A percentile compares a stretch with the other conserved stretches of the same genome.
phyloP scores from a whole-genome alignment of 2,329 filamentous ascomycete genomes.

The Alternaria arbusti region DNA sequence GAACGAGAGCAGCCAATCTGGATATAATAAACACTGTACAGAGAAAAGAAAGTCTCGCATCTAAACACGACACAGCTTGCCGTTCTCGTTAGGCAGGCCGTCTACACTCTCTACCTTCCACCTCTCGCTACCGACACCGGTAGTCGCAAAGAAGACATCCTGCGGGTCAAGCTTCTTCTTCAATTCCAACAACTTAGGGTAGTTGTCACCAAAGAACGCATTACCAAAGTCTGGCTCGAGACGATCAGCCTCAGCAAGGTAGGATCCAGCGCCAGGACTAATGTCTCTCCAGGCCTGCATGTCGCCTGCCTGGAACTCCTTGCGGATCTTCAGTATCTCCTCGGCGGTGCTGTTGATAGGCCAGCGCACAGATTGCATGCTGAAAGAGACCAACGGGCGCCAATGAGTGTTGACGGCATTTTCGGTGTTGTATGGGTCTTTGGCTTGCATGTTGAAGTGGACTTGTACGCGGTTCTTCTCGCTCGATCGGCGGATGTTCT shows the following conservation, averaged over 20 bases:
- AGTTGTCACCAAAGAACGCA: slow-evolving; percentile 43
- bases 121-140: slow-evolving; percentile 42
- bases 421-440: slow-evolving; percentile 35
- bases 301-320: slow-evolving; percentile 35
- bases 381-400: slow-evolving; percentile 32
- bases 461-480: slow-evolving; percentile 44
- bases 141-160: slow-evolving; percentile 44
- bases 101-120: slow-evolving; percentile 45
- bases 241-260: slow-evolving; percentile 42
- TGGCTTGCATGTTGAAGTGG: slow-evolving; percentile 46
- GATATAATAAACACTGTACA: not conserved
- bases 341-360: slow-evolving; percentile 36
- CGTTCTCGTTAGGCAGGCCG: slow-evolving; percentile 45
- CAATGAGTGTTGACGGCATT: slow-evolving; percentile 43
- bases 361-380: slow-evolving; percentile 44
- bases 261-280: slow-evolving; percentile 36
- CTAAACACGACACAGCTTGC: slow-evolving; percentile 41
- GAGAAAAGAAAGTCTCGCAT: not conserved
- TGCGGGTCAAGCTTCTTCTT: slow-evolving; percentile 44
- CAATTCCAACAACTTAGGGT: slow-evolving; percentile 35
- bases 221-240: slow-evolving; percentile 42
- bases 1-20: too few species aligned
- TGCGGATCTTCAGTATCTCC: slow-evolving; percentile 31
- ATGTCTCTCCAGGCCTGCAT: slow-evolving; percentile 44
- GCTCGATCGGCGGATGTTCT: slow-evolving; percentile 38